phyloP scores from a whole-genome alignment of 2,329 filamentous ascomycete genomes.

The Nectriaceae sp. region DNA sequence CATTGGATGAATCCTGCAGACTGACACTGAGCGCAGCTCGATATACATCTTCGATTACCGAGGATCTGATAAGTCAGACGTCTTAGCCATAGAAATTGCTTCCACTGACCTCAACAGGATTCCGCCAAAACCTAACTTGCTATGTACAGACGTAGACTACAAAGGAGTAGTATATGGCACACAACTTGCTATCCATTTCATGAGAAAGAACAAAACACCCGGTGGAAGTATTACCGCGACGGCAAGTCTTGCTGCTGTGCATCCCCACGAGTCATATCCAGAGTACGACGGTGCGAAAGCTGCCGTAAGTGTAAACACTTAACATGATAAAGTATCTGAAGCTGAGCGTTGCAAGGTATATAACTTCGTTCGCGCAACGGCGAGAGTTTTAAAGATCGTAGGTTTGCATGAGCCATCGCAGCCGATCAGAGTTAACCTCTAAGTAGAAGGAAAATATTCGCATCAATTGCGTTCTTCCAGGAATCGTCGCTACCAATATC shows the following conservation, averaged over 20 bases:
- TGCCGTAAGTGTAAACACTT: slow-evolving; percentile 32
- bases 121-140: slow-evolving; percentile 46
- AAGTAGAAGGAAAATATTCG: slow-evolving; percentile 46
- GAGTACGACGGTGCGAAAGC: slow-evolving; percentile 55
- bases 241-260: slow-evolving; percentile 43
- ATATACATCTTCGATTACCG: slow-evolving; percentile 40
- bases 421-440: neutral
- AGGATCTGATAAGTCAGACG: slow-evolving; percentile 13
- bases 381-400: slow-evolving; percentile 38
- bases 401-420: neutral
- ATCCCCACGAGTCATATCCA: slow-evolving; percentile 45
- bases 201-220: slow-evolving; percentile 47
- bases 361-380: slow-evolving; percentile 40
- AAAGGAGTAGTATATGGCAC: slow-evolving; percentile 53
- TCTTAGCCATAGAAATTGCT: neutral
- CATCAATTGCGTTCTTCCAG: slow-evolving; percentile 51
- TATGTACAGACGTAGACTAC: slow-evolving; percentile 50
- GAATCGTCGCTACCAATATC: slow-evolving; percentile 47
- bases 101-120: slow-evolving; percentile 22
- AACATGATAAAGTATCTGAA: neutral
- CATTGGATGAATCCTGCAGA: neutral
- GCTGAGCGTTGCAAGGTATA: slow-evolving; percentile 13
- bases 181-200: slow-evolving; percentile 53
- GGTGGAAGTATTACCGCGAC: slow-evolving; percentile 48
- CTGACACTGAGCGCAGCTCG: slow-evolving; percentile 31